Evolutionary conservation across 768 basidiomycete species (phyloP).

Genomic region (Boletales sp.): DNA sequence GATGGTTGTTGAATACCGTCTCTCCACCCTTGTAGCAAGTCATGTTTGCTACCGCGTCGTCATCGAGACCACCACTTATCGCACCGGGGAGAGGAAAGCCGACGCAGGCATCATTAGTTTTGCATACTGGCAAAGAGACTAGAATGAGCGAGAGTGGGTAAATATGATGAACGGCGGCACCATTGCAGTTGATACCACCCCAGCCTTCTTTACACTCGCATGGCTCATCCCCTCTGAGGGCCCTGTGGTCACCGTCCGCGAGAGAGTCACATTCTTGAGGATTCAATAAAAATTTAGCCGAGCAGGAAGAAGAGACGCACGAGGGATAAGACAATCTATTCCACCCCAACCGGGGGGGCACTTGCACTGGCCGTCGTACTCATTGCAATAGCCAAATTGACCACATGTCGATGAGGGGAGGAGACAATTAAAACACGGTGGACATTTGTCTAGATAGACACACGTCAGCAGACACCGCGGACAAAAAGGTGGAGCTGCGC

Average conservation of each 20-base stretch:
- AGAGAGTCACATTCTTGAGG: constrained; percentile 87
- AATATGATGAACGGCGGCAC: constrained; percentile 39
- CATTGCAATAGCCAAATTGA: constrained; percentile 87
- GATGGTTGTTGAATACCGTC: constrained; percentile 93
- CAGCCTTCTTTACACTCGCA: constrained; percentile 95
- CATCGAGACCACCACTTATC: constrained; percentile 37
- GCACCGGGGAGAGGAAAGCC: constrained; percentile 66
- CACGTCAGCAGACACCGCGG: not conserved
- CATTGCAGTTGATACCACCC: constrained; percentile 97
- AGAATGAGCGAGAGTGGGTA: not conserved
- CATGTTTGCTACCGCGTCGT: constrained; percentile 57
- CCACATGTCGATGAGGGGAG: constrained; percentile 90
- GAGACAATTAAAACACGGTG: constrained; percentile 95
- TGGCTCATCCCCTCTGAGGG: constrained; percentile 68
- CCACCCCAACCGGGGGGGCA: constrained; percentile 98
- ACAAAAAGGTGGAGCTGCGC: not conserved
- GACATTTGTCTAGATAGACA: constrained; percentile 51
- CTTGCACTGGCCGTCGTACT: constrained; percentile 92
- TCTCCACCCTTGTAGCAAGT: constrained; percentile 92
- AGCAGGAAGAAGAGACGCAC: constrained; percentile 47
- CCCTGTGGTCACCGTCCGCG: constrained; percentile 82
- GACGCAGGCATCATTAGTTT: constrained; percentile 74
- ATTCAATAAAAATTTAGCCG: not conserved
- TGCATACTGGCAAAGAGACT: constrained; percentile 62
- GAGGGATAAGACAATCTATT: constrained; percentile 88